Evolutionary conservation across 495 filamentous ascomycete genomes (phyloP).

Genomic region (Daldinia decipiens): DNA sequence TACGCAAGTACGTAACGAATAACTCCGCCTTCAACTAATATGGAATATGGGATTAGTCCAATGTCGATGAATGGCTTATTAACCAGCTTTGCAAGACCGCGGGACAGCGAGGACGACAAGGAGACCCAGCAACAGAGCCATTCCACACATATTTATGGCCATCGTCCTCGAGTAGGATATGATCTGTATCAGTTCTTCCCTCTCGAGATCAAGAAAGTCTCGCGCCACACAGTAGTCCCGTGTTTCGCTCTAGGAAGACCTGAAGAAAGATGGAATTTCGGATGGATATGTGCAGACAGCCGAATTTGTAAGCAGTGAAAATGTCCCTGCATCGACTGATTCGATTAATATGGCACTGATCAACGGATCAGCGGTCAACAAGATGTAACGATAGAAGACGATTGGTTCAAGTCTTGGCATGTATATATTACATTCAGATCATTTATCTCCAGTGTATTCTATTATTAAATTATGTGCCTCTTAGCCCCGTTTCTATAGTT

Average conservation of each 20-base stretch:
- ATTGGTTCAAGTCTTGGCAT: not conserved
- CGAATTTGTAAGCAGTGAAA: no score
- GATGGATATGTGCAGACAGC: not conserved
- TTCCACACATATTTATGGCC: not conserved
- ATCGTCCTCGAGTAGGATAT: not conserved
- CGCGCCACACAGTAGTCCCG: not conserved
- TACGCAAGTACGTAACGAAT: not conserved
- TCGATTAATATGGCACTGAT: not conserved
- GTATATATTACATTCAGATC: not conserved
- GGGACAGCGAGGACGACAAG: not conserved
- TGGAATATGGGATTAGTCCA: no score
- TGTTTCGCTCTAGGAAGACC: not conserved
- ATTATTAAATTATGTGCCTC: no score
- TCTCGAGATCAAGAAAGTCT: not conserved
- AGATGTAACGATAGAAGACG: not conserved
- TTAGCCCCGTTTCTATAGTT: no score
- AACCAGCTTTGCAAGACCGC: not conserved
- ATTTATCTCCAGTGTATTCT: not conserved
- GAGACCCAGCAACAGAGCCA: not conserved
- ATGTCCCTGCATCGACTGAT: not conserved
- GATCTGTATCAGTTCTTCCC: not conserved
- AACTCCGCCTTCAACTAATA: no score
- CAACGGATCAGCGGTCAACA: not conserved
- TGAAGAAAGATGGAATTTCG: not conserved
- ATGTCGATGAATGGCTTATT: no score